Conservation (phyloP, 2,329 filamentous ascomycete species). For the Sporothrix sp. region DNA sequence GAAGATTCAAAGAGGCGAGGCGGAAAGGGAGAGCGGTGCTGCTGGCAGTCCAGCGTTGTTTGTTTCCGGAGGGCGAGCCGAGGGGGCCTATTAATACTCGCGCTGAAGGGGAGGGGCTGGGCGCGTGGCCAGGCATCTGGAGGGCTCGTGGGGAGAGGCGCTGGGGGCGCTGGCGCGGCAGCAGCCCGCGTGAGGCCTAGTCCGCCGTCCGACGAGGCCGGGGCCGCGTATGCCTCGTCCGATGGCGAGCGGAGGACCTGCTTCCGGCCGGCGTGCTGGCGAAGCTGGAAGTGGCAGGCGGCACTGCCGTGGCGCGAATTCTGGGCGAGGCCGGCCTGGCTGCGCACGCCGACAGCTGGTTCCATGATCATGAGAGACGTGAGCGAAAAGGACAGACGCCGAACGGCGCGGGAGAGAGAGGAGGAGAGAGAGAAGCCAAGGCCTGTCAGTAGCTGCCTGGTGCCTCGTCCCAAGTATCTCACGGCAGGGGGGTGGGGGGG, state of each 20-base stretch:
- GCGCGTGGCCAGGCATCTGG: neutral
- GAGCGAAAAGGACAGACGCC: no score
- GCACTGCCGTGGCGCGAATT: no score
- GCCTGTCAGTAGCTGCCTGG: no score
- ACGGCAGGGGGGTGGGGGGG: no score
- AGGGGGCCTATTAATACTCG: conserved; percentile 3
- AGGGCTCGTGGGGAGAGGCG: neutral
- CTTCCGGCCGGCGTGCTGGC: neutral
- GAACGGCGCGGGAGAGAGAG: no score
- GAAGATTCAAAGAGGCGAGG: no score
- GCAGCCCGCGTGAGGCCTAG: neutral
- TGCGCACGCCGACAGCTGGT: no score
- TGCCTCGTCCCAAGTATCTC: no score
- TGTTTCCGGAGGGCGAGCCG: neutral
- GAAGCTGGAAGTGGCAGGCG: neutral
- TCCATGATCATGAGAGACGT: no score
- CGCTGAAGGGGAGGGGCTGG: neutral
- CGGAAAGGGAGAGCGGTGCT: neutral
- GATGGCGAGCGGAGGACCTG: neutral
- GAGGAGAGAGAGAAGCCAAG: no score
- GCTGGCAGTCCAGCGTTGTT: neutral
- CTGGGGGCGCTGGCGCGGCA: neutral
- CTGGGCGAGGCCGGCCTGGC: no score
- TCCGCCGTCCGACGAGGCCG: conserved; percentile 8
- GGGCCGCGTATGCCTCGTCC: conserved; percentile 8